Conservation (phyloP, 2,329 filamentous ascomycete species). For the Madurella fahalii region DNA sequence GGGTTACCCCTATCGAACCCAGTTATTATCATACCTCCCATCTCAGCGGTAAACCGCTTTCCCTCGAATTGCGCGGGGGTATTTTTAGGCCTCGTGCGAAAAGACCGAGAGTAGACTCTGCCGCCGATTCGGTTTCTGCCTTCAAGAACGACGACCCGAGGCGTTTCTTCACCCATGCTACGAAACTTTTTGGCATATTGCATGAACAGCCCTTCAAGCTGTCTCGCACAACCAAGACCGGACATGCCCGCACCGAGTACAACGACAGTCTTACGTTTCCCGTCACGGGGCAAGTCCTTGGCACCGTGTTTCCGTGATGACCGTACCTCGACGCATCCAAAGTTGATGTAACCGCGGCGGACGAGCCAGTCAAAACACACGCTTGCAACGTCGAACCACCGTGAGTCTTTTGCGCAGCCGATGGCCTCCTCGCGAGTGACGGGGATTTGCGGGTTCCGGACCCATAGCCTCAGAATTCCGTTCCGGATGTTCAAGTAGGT, state of each 20-base stretch:
- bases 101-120: conserved; percentile 79
- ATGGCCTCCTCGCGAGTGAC: conserved; percentile 82
- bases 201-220: conserved; percentile 78
- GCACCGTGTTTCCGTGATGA: conserved; percentile 40
- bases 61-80: conserved; percentile 51
- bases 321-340: conserved; percentile 78
- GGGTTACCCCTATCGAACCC: conserved; percentile 96
- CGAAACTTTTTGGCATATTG: conserved; percentile 70
- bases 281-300: conserved; percentile 31
- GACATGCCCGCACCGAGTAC: conserved; percentile 94
- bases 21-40: conserved; percentile 97
- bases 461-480: conserved; percentile 86
- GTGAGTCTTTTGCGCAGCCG: conserved; percentile 80
- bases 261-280: conserved; percentile 68
- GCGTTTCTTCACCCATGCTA: conserved; percentile 62
- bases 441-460: conserved; percentile 75
- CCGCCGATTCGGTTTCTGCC: conserved; percentile 84
- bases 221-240: conserved; percentile 85
- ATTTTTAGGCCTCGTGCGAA: conserved; percentile 55
- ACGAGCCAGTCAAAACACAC: conserved; percentile 91
- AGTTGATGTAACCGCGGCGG: conserved; percentile 92
- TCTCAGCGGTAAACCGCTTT: conserved; percentile 77
- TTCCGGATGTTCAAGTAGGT: conserved; percentile 96
- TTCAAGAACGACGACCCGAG: conserved; percentile 77
- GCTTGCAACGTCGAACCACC: conserved; percentile 85